phyloP scores from a whole-genome alignment of 208 protist species.

The Leishmania gerbilli region DNA sequence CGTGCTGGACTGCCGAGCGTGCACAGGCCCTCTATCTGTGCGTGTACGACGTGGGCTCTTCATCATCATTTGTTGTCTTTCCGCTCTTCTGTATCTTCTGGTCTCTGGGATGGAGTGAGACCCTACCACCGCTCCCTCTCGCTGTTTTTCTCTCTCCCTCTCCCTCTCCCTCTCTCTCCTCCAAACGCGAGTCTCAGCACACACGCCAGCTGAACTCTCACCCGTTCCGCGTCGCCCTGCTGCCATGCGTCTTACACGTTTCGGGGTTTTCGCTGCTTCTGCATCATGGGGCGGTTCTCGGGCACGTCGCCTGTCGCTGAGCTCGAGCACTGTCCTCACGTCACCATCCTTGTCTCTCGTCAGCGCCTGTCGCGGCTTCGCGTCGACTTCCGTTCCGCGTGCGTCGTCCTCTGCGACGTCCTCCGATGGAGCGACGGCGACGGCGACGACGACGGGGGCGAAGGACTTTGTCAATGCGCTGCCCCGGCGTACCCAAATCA shows the following conservation, averaged over 20 bases:
- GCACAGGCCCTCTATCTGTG: background rate
- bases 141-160: background rate
- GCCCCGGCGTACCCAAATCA: constrained; percentile 58
- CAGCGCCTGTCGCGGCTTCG: background rate
- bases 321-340: background rate
- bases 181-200: background rate
- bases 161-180: background rate
- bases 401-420: background rate
- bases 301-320: background rate
- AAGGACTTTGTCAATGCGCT: constrained; percentile 27
- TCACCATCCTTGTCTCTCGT: background rate
- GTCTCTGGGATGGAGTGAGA: background rate
- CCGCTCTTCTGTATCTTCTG: background rate
- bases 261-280: background rate
- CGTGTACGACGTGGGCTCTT: background rate
- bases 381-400: background rate
- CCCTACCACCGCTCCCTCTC: background rate
- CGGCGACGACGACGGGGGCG: background rate
- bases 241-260: background rate
- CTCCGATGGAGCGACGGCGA: background rate
- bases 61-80: background rate
- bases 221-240: background rate
- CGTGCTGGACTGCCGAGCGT: background rate
- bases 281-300: background rate
- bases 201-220: background rate